Conservation (phyloP, 805 yeast species). For the Candida corydali region DNA sequence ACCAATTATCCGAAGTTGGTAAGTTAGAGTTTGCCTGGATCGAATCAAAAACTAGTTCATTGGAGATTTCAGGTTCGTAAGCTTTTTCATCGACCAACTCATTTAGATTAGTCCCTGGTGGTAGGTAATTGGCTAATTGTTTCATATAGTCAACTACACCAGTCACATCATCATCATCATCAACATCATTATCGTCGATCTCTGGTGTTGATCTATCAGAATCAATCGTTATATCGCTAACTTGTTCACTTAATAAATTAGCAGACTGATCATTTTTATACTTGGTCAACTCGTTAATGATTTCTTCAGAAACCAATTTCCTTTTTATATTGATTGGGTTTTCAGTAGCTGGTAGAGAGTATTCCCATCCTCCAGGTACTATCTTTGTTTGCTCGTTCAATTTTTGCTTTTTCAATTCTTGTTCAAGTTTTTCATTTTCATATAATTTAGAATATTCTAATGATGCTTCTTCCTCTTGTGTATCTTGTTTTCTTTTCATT, state of each 20-base stretch:
- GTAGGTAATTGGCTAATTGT: conserved; percentile 29
- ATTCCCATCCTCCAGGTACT: conserved; percentile 38
- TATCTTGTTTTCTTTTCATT: conserved; percentile 31
- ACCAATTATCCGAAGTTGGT: conserved; percentile 59
- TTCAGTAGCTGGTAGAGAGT: conserved; percentile 11
- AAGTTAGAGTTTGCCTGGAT: conserved; percentile 42
- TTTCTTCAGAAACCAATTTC: conserved; percentile 27
- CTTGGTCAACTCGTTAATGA: conserved; percentile 20
- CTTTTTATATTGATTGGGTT: conserved; percentile 26
- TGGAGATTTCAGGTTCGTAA: conserved; percentile 60
- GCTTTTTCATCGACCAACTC: conserved; percentile 57
- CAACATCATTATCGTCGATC: neutral
- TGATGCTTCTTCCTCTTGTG: conserved; percentile 40
- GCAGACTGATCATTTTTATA: conserved; percentile 17
- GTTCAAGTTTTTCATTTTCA: conserved; percentile 23
- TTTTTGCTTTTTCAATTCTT: conserved; percentile 34
- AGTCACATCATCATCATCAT: conserved; percentile 6
- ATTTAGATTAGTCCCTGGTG: conserved; percentile 24
- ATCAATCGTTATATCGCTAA: conserved; percentile 29
- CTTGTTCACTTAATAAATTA: conserved; percentile 20
- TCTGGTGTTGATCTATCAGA: conserved; percentile 15
- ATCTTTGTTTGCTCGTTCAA: conserved; percentile 23
- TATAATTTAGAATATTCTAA: conserved; percentile 25
- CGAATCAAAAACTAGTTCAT: conserved; percentile 30
- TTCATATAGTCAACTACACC: conserved; percentile 22